Evolutionary conservation across 2,329 filamentous ascomycete species (phyloP).

Genomic region (Nemania sp.): DNA sequence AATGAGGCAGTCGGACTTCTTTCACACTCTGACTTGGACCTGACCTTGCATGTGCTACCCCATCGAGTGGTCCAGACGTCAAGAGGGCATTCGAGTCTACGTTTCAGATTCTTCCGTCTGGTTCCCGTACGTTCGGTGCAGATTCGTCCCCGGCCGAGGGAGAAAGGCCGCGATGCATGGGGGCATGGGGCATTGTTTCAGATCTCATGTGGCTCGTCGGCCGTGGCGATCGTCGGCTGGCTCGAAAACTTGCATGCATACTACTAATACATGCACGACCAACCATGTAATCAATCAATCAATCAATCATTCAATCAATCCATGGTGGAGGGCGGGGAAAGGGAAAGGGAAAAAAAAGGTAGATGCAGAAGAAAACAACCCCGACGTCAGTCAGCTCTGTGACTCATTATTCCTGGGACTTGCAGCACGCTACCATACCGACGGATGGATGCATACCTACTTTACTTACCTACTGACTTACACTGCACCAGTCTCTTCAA

Average conservation of each 20-base stretch:
- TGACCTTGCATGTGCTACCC: too few species aligned
- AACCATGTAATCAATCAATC: too few species aligned
- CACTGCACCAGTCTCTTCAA: background rate
- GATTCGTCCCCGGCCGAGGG: background rate
- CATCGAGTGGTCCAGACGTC: background rate
- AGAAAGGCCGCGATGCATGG: too few species aligned
- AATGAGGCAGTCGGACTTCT: background rate
- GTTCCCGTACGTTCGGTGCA: slow-evolving; percentile 29
- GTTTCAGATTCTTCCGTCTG: slow-evolving; percentile 34
- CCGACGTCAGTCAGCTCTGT: background rate
- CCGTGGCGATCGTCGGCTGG: slow-evolving; percentile 13
- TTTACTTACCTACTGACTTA: too few species aligned
- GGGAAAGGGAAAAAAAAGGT: too few species aligned
- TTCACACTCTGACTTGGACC: too few species aligned
- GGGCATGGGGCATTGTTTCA: slow-evolving; percentile 29
- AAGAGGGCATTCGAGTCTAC: background rate
- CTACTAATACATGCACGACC: too few species aligned
- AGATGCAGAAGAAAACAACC: too few species aligned
- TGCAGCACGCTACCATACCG: slow-evolving; percentile 10
- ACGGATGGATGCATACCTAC: too few species aligned
- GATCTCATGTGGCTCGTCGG: slow-evolving; percentile 23
- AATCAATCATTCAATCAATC: too few species aligned
- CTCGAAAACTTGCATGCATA: background rate
- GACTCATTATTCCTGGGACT: slow-evolving; percentile 32
- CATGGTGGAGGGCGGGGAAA: too few species aligned